Conservation (phyloP, 2,329 filamentous ascomycete species). For the Scedosporium apiospermum region DNA sequence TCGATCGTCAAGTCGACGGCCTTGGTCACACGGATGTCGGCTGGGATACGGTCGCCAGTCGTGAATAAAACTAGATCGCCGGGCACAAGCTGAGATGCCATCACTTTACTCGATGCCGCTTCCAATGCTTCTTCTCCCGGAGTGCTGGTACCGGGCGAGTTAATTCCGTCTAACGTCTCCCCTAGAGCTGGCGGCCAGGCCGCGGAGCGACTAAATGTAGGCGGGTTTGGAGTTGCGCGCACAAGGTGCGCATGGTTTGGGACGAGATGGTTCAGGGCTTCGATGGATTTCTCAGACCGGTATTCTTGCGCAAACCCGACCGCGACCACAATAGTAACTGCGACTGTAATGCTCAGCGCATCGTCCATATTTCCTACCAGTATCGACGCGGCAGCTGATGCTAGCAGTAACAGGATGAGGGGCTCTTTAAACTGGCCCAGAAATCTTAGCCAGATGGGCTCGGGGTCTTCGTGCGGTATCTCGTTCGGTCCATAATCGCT, state of each 20-base stretch:
- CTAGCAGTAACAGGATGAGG: constrained; percentile 82
- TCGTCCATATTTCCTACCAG: constrained; percentile 91
- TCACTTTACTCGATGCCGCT: constrained; percentile 71
- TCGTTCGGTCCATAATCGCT: constrained; percentile 84
- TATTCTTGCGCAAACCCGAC: constrained; percentile 98
- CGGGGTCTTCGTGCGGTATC: constrained; percentile 84
- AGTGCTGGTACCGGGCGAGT: constrained; percentile 39
- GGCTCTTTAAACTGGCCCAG: constrained; percentile 96
- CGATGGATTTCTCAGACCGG: constrained; percentile 91
- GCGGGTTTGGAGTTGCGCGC: constrained; percentile 37
- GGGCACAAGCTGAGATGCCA: constrained; percentile 78
- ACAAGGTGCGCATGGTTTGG: constrained; percentile 96
- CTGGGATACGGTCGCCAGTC: constrained; percentile 91
- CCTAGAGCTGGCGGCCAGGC: constrained; percentile 34
- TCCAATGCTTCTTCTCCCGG: constrained; percentile 57
- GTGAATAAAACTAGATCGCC: constrained; percentile 91
- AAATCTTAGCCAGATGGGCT: constrained; percentile 91
- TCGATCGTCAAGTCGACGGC: constrained; percentile 88
- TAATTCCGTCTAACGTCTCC: constrained; percentile 26
- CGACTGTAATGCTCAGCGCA: constrained; percentile 88
- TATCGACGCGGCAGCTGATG: constrained; percentile 79
- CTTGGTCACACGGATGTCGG: constrained; percentile 88
- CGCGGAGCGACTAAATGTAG: constrained; percentile 23
- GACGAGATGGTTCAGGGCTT: constrained; percentile 86
- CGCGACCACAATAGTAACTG: constrained; percentile 91